Percentiles rank a stretch among this genome's conserved stretches.
These are phyloP conservation scores for Coemansia sp. DNA, from an alignment of 192 early-diverging fungal species.

Conservation along the genomic window DNA sequence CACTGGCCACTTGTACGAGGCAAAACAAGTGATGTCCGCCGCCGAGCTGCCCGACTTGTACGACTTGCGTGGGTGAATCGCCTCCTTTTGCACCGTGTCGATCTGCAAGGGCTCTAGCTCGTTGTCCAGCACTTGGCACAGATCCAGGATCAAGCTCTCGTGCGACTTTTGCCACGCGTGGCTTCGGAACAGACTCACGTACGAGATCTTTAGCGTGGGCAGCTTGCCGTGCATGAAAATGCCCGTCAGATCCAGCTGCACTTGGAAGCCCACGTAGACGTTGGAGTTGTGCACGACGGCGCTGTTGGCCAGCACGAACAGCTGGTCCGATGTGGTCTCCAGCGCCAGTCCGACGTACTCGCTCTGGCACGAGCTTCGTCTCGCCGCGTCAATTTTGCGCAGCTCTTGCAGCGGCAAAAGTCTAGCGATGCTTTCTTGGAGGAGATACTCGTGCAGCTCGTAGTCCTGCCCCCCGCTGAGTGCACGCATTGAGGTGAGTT, in stretches of 20 bases:
- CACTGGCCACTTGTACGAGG: conserved; percentile 98
- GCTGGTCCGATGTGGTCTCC: conserved; percentile 24
- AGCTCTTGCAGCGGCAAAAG: no score
- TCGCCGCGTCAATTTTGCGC: no score
- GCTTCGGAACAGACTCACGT: conserved; percentile 98
- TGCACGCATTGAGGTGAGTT: no score
- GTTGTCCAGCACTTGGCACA: conserved; percentile 95
- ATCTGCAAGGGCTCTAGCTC: conserved; percentile 97
- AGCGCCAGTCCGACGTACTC: conserved; percentile 40
- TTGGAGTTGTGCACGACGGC: conserved; percentile 70
- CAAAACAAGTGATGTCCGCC: conserved; percentile 94
- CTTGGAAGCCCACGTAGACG: conserved; percentile 99
- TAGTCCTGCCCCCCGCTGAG: no score
- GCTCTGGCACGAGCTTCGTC: conserved; percentile 2
- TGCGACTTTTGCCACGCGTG: conserved; percentile 99
- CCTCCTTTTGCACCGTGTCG: conserved; percentile 98
- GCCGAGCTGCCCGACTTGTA: conserved; percentile 98
- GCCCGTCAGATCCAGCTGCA: conserved; percentile 98
- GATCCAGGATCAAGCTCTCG: conserved; percentile 80
- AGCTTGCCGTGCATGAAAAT: conserved; percentile 99
- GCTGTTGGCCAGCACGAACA: conserved; percentile 55
- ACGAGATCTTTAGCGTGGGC: conserved; percentile 97
- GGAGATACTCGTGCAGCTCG: no score
- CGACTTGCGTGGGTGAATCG: conserved; percentile 98
- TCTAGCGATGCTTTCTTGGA: no score